Evolutionary conservation across 176 grass and related monocot genomes (phyloP).

Genomic region (Melocanna baccifera): DNA sequence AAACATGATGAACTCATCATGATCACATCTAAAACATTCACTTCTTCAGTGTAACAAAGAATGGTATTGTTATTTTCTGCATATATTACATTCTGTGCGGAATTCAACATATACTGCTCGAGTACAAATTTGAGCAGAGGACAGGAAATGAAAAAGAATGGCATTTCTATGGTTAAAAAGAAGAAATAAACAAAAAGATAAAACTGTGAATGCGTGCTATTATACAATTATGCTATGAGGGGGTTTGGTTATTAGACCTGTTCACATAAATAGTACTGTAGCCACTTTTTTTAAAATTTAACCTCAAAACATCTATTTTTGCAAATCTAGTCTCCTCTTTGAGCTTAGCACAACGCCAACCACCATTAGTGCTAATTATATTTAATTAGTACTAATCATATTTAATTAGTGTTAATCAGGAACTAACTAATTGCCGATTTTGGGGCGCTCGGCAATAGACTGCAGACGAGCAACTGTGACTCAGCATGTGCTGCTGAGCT

Average conservation of each 20-base stretch:
- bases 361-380: too few relatives aligned
- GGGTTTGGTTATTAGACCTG: background rate
- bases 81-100: constrained; percentile 34
- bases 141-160: constrained; percentile 37
- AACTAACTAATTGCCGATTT: too few relatives aligned
- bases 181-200: constrained; percentile 8
- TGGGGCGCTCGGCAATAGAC: too few relatives aligned
- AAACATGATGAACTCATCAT: background rate
- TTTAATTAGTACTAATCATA: too few relatives aligned
- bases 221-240: constrained; percentile 54
- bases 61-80: constrained; percentile 37
- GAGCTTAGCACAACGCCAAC: too few relatives aligned
- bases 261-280: too few relatives aligned
- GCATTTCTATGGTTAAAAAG: constrained; percentile 25
- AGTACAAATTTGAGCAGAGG: constrained; percentile 27
- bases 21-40: background rate
- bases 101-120: constrained; percentile 24
- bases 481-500: too few relatives aligned
- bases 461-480: too few relatives aligned
- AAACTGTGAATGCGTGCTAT: constrained; percentile 37
- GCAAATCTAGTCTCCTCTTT: too few relatives aligned
- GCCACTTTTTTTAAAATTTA: too few relatives aligned
- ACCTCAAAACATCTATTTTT: too few relatives aligned
- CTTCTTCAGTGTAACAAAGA: constrained; percentile 36
- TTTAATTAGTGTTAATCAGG: too few relatives aligned